Evolutionary conservation across 768 basidiomycete species (phyloP).

Genomic region (Tubosaeta brunneosetosa): DNA sequence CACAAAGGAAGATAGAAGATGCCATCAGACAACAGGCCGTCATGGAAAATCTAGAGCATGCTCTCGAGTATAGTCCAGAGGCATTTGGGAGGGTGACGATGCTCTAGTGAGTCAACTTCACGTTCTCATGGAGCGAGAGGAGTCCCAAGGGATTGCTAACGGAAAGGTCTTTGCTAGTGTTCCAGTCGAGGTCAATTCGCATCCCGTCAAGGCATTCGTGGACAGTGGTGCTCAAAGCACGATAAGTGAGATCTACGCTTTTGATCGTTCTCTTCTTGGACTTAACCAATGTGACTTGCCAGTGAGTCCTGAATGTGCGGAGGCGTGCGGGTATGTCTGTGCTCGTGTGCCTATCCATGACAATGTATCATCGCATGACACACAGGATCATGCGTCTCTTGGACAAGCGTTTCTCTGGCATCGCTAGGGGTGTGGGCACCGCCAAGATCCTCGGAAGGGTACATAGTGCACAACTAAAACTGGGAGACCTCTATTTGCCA

Average conservation of each 20-base stretch:
- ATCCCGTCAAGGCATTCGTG: slow-evolving; percentile 92
- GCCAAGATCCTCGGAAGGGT: slow-evolving; percentile 92
- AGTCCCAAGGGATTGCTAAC: slow-evolving; percentile 5
- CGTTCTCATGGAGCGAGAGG: background rate
- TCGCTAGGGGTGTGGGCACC: slow-evolving; percentile 91
- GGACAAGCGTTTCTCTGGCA: slow-evolving; percentile 81
- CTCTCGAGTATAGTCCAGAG: slow-evolving; percentile 90
- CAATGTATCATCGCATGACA: slow-evolving; percentile 2
- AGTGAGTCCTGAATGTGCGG: slow-evolving; percentile 93
- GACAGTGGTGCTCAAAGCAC: slow-evolving; percentile 97
- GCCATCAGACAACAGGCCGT: slow-evolving; percentile 86
- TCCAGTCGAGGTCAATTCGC: slow-evolving; percentile 86
- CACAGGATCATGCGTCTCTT: slow-evolving; percentile 87
- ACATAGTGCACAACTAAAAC: slow-evolving; percentile 88
- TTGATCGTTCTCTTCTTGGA: background rate
- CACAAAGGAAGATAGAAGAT: slow-evolving; percentile 91
- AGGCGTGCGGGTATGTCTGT: slow-evolving; percentile 75
- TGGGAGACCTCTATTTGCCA: slow-evolving; percentile 77
- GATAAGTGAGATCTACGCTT: slow-evolving; percentile 60
- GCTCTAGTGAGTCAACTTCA: slow-evolving; percentile 75
- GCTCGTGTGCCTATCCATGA: background rate
- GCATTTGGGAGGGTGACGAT: slow-evolving; percentile 91
- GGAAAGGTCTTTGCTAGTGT: slow-evolving; percentile 46
- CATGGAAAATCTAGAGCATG: slow-evolving; percentile 89
- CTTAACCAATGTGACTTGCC: background rate